Evolutionary conservation across 768 basidiomycete species (phyloP), one percentile per base, ranked within the genome.

Genomic region (Boletus insuetus): DNA sequence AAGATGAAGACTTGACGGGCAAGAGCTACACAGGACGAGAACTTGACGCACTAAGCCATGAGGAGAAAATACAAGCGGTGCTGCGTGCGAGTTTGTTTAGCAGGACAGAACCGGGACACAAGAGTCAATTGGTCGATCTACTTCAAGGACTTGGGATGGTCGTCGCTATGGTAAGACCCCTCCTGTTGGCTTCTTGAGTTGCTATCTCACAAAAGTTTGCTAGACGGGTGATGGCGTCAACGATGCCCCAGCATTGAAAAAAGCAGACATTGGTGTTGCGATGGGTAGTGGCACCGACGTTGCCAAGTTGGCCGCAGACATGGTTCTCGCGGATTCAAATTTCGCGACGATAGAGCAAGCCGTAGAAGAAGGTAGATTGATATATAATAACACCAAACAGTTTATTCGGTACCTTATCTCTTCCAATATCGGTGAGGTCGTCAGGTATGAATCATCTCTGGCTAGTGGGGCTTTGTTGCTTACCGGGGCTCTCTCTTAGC

Each of bases 231-330:
- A 98, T 67, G 96, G 96, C 63, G 97, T 99, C 54, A 99, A 99
- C 62, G 96, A 99, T 65, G 96, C 97, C 3, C 95, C 95, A 34
- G 97, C 96, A 0, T 74, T 99, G 64, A 95, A 96, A 71, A 95
- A 89, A 74, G 97, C 96, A 13, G 94, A 96, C 64, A 99, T 99
- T 64, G 96, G 96, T 71, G 89, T 99, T 49, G 95, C 96, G 4
- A 99, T 99, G 96, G 96, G 96, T 44, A 95, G 93, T 54, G 96
- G 96, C 50, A 99, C 97, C 1, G 97, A 99, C 69, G 96, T 99
- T 41, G 96, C 96, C 58, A 98, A 98, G 74, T 77, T 97, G 56
- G 97, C 96, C 5, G 93, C 96, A 9, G 96, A 99, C 72, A 96
- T 99, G 94, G 94, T 99, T 31, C 83, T 95, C 48, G 90, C 92